These are phyloP conservation scores for Globisporangium polare DNA, from an alignment of 352 stramenopile species.

Conservation along the genomic window DNA sequence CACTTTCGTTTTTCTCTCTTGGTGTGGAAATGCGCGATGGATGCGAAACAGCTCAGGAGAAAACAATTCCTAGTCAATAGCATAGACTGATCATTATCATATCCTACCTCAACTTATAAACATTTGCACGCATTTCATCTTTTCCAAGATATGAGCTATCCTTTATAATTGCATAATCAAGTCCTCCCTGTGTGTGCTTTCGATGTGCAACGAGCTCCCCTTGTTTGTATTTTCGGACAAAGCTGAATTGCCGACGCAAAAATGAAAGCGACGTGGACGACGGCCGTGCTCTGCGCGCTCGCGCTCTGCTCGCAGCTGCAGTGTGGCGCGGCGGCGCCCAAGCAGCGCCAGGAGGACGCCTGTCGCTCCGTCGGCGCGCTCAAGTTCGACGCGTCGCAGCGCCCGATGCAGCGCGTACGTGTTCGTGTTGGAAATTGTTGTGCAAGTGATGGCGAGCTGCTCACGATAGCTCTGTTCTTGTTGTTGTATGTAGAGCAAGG, in stretches of 20 bases:
- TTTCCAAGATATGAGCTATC: no score
- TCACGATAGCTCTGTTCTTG: neutral
- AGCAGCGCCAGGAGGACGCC: conserved; percentile 27
- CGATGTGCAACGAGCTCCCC: neutral
- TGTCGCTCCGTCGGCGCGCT: conserved; percentile 62
- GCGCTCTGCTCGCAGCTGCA: conserved; percentile 20
- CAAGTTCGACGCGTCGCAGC: conserved; percentile 63
- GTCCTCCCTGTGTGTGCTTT: neutral
- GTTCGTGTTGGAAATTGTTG: neutral
- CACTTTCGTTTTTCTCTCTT: neutral
- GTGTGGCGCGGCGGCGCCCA: conserved; percentile 17
- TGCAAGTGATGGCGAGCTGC: neutral
- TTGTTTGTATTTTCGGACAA: neutral
- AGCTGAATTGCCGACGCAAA: neutral
- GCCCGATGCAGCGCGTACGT: conserved; percentile 63
- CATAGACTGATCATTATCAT: neutral
- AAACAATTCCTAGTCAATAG: neutral
- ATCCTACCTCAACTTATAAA: neutral
- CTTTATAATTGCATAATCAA: conserved; percentile 2
- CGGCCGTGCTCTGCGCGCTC: conserved; percentile 16
- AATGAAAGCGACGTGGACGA: conserved; percentile 18
- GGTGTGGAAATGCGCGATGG: neutral
- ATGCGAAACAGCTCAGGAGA: neutral
- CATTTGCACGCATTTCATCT: no score
- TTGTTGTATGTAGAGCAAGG: conserved; percentile 35